Evolutionary conservation across 2,329 filamentous ascomycete genomes (phyloP), one percentile per base, ranked within the genome.

Genomic region (Pyricularia grisea): DNA sequence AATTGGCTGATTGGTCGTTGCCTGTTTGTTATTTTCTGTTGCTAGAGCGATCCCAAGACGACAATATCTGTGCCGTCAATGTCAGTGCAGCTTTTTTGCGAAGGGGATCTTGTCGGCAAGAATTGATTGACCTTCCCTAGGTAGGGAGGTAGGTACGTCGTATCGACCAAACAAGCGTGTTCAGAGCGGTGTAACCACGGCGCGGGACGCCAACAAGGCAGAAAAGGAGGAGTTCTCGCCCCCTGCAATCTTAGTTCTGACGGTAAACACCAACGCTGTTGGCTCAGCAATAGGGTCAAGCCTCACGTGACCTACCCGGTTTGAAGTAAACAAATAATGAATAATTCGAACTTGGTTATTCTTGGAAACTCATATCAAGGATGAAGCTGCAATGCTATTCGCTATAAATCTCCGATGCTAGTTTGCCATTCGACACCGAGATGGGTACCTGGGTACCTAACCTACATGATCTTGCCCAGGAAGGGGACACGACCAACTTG

Each of bases 241-340:
- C 42, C 42, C 42, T 50, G 42, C 20, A 50, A 50, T 50, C 42
- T 50, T 50, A 50, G 42, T n/a, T 50, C 42, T 50, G 42, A 50
- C 42, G 14, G 42, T 50, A 50, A 50, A 50, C 42, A 61, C 66
- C 17, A 50, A 63, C 61, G 66, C 67, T 69, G 68, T 63, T 63
- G 67, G 69, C 67, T 67, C 68, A 70, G 68, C 69, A 68, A 66
- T 68, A 36, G 69, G 36, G 67, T 50, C 55, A n/a, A 7, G 17
- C 20, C 42, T 50, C 42, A 50, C 42, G 42, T 50, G 42, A n/a
- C 20, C 5, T 50, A 20, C 5, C 6, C 20, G 5, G 3, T n/a
- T n/a, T 7, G 5, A n/a, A 50, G 42, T 50, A 50, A 50, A 50
- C 42, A 50, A n/a, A n/a, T n/a, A n/a, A n/a, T n/a, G n/a, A 50